phyloP scores from a whole-genome alignment of 2,329 filamentous ascomycete genomes.

The Aspergillus ochraceoroseus region DNA sequence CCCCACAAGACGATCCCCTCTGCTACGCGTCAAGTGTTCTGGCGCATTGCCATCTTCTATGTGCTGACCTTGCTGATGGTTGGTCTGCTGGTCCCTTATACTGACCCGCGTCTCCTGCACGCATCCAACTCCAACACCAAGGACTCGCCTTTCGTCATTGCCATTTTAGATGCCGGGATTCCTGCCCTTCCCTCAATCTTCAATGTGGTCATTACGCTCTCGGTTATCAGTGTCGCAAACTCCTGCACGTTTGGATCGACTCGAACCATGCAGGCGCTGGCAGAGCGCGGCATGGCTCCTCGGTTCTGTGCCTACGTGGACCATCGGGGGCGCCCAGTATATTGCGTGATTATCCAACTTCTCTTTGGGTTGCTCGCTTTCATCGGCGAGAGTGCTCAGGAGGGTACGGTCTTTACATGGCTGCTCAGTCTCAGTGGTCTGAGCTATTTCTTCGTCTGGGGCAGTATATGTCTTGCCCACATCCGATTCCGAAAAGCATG shows the following conservation, averaged over 20 bases:
- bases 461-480: too few relatives aligned
- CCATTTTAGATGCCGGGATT: conserved; percentile 59
- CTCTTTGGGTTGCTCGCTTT: too few relatives aligned
- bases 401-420: too few relatives aligned
- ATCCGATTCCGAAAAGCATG: too few relatives aligned
- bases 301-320: conserved; percentile 65
- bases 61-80: conserved; percentile 66
- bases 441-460: too few relatives aligned
- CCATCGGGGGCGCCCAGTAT: too few relatives aligned
- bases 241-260: conserved; percentile 59
- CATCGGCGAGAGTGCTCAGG: too few relatives aligned
- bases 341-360: too few relatives aligned
- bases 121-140: conserved; percentile 47
- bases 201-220: conserved; percentile 66
- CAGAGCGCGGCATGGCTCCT: conserved; percentile 64
- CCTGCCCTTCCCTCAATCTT: conserved; percentile 60
- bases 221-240: conserved; percentile 71
- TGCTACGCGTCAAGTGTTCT: conserved; percentile 75
- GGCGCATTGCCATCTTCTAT: conserved; percentile 77
- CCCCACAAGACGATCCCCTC: conserved; percentile 69
- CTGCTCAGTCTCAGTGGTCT: too few relatives aligned
- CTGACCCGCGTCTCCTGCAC: conserved; percentile 56
- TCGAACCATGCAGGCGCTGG: conserved; percentile 66
- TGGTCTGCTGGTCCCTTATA: conserved; percentile 70
- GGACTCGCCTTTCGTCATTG: conserved; percentile 68